Percentiles rank a stretch among this genome's conserved stretches.
Evolutionary conservation across 78 protist species (phyloP).

Genomic region (Dictyostelium brefeldianum): DNA sequence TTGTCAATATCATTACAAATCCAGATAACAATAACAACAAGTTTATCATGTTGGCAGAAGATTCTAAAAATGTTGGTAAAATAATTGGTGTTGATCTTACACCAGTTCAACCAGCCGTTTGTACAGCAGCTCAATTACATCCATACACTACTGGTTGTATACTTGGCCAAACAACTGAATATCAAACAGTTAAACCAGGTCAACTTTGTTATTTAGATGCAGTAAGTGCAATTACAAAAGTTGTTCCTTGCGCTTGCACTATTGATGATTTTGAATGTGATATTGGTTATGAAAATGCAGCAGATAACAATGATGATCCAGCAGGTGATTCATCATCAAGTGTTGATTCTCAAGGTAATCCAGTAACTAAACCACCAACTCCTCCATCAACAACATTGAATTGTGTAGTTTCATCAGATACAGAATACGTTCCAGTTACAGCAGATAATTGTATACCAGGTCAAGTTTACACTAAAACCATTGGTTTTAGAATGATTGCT

Average conservation of each 20-base stretch:
- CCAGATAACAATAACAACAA: not conserved
- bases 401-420: not conserved
- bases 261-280: constrained; percentile 71
- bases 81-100: constrained; percentile 23
- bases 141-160: not conserved
- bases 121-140: not conserved
- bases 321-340: not conserved
- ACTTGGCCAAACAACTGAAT: constrained; percentile 12
- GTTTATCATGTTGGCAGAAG: constrained; percentile 8
- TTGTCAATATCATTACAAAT: constrained; percentile 32
- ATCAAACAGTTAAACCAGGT: not conserved
- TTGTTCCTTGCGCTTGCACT: not conserved
- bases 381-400: not conserved
- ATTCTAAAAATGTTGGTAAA: not conserved
- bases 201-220: not conserved
- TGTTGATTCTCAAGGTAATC: not conserved
- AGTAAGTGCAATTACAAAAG: not conserved
- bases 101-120: not conserved
- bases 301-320: not conserved
- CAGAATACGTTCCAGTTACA: constrained; percentile 1
- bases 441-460: not conserved
- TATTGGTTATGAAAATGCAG: constrained; percentile 27
- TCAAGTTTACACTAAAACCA: not conserved
- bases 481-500: constrained; percentile 43
- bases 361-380: not conserved